phyloP scores from a whole-genome alignment of 768 basidiomycete species.

The Suillus decipiens region DNA sequence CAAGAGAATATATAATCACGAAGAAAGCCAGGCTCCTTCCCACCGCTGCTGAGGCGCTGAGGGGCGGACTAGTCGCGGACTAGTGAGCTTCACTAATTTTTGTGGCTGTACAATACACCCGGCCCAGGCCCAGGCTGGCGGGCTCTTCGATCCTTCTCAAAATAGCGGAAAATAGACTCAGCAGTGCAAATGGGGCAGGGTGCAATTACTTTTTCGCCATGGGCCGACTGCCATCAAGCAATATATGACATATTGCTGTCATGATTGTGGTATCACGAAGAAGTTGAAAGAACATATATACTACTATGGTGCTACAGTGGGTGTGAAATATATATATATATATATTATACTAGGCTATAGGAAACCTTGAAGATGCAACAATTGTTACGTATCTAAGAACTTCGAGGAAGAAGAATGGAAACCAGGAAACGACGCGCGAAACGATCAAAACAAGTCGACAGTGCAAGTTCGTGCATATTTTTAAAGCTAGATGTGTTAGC shows the following conservation, averaged over 20 bases:
- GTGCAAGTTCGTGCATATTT: slow-evolving; percentile 1
- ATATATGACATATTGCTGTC: background rate
- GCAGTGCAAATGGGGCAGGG: no score
- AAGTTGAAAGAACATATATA: background rate
- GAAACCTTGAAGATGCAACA: background rate
- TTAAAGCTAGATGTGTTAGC: slow-evolving; percentile 7
- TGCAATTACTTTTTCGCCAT: background rate
- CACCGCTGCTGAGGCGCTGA: no score
- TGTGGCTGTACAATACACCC: no score
- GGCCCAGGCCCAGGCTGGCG: no score
- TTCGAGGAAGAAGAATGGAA: background rate
- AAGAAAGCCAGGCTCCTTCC: no score
- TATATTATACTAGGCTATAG: slow-evolving; percentile 6
- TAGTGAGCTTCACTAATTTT: no score
- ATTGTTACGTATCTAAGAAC: background rate
- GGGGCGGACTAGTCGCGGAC: no score
- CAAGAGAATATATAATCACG: no score
- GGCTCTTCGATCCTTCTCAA: no score
- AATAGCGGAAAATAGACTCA: no score
- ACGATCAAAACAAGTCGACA: slow-evolving; percentile 4
- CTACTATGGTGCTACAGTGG: background rate
- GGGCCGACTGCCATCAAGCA: background rate
- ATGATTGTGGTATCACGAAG: background rate
- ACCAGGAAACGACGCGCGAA: background rate
- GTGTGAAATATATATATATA: background rate